Evolutionary conservation across 225 moss, liverwort and hornwort species (phyloP).

Genomic region (Pseudisothecium myosuroides): DNA sequence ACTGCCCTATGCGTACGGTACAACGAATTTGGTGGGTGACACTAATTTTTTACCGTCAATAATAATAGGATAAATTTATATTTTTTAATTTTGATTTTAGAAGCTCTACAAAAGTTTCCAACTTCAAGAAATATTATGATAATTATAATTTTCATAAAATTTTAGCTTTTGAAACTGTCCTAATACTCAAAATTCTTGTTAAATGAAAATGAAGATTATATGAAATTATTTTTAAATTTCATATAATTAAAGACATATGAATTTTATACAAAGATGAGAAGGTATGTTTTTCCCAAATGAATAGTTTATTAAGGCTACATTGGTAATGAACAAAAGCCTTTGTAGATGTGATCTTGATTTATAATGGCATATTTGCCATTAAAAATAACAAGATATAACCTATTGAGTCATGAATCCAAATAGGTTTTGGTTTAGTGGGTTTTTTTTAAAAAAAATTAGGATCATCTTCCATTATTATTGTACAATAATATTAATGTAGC

Average conservation of each 20-base stretch:
- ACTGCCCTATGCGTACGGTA: too few relatives aligned
- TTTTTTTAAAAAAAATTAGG: background rate
- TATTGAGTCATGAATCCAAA: fast-evolving
- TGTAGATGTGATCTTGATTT: background rate
- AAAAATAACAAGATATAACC: background rate
- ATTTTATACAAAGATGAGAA: background rate
- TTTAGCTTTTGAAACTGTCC: background rate
- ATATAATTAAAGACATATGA: background rate
- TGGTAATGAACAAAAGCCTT: background rate
- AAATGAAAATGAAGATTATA: background rate
- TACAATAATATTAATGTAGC: background rate
- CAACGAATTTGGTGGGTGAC: background rate
- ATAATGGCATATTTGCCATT: background rate
- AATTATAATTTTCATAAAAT: too few relatives aligned
- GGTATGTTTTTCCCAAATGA: fast-evolving
- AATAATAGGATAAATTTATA: background rate
- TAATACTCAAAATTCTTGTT: too few relatives aligned
- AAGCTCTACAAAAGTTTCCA: too few relatives aligned
- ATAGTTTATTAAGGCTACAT: fast-evolving
- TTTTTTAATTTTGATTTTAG: background rate
- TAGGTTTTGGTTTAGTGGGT: fast-evolving
- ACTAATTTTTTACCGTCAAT: background rate
- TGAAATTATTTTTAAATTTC: too few relatives aligned
- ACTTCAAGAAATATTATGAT: background rate
- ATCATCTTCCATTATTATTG: background rate